Evolutionary conservation across 495 filamentous ascomycete species (phyloP).

Genomic region (Clohesyomyces aquaticus): DNA sequence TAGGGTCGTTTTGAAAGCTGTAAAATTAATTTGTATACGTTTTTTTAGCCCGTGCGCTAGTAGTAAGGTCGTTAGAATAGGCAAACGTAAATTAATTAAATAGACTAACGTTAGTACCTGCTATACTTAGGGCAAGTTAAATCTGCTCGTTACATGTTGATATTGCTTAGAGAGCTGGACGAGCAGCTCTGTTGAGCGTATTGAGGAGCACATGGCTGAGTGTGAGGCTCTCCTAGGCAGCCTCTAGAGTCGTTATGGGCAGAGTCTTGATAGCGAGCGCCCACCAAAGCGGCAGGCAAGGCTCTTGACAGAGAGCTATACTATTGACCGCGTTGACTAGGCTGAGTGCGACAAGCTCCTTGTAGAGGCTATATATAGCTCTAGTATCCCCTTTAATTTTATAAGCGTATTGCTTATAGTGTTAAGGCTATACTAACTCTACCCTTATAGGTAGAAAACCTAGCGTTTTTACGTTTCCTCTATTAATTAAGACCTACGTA

Average conservation of each 20-base stretch:
- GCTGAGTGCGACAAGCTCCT: neutral
- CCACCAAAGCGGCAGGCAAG: neutral
- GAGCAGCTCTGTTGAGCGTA: neutral
- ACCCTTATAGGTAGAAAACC: conserved; percentile 2
- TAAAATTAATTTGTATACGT: too few species aligned
- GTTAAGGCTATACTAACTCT: neutral
- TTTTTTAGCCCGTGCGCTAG: too few species aligned
- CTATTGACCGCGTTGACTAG: too few species aligned
- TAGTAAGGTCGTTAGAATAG: too few species aligned
- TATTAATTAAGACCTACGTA: neutral
- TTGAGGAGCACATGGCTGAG: neutral
- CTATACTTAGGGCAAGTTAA: too few species aligned
- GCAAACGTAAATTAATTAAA: too few species aligned
- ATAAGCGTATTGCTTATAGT: neutral
- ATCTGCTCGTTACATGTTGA: neutral
- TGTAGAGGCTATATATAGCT: conserved; percentile 4
- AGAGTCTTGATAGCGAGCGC: neutral
- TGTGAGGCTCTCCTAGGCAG: neutral
- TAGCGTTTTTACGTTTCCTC: neutral
- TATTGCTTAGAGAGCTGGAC: neutral
- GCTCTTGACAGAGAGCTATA: neutral
- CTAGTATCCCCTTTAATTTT: conserved; percentile 2
- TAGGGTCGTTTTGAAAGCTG: too few species aligned
- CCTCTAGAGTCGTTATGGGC: neutral
- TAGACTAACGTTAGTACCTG: too few species aligned